Evolutionary conservation across 108 stramenopile species (phyloP), one percentile per base, ranked within the genome.

Genomic region (Schizochytrium sp.): DNA sequence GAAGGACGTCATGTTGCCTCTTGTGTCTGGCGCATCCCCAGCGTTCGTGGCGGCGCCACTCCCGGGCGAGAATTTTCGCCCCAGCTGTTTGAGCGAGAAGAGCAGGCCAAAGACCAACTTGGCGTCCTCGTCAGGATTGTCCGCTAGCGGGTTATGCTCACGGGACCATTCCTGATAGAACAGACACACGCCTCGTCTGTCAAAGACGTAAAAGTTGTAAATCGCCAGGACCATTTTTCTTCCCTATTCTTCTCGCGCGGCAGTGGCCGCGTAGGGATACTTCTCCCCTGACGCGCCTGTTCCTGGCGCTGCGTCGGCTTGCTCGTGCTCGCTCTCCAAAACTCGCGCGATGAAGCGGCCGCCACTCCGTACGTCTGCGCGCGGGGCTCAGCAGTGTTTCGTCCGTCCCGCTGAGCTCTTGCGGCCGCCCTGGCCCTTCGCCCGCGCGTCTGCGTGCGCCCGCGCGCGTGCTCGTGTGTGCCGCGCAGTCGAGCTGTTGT

Each of bases 21-120:
- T 45, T 3, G 48, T 34, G 43, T 47, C 45, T 43, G 48, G 45
- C 4, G 45, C 51, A 43, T 53, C 45, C 19, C 45, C 51, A 23
- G 63, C 21, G 8, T 69, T 69, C 45, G 76, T 34, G 76, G 76
- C 1, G 0, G 6, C 76, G 51, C 51, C 48, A 0, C 6, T 53
- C 4, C 34, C 23, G 23, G 76, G 76, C 19, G 45, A 53, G 51
- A 83, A 53, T 5, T 83, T 83, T 12, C 51, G 76, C 48, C 48
- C 76, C 16, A 83, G 76, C 76, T 83, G 76, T 1, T 83, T 83
- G 48, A 83, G 51, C 48, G 76, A 83, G 76, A 83, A 83, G 25
- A 83, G 76, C n/a, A 83, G 76, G 48, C 76, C 76, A 23, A 83
- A 83, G n/a, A 83, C 76, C 18, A 83, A 45, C 76, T 83, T 83